A percentile compares a stretch with the other conserved stretches of the same genome.
phyloP scores from a whole-genome alignment of 2,329 filamentous ascomycete genomes.

The Penicillium rolfsii region DNA sequence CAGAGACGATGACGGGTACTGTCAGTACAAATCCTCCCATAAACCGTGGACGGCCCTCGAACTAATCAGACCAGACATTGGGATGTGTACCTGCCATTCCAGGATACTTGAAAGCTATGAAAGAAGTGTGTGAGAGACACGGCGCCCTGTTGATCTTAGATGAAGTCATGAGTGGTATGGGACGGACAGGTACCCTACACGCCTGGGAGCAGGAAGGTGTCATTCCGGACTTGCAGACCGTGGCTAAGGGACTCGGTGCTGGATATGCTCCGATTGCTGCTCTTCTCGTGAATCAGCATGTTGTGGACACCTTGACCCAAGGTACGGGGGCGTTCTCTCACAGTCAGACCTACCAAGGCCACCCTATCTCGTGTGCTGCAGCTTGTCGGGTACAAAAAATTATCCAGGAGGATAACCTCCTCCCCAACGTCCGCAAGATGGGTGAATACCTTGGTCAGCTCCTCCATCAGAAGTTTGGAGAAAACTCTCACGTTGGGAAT shows the following conservation, averaged over 20 bases:
- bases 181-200: constrained; percentile 57
- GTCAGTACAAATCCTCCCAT: constrained; percentile 32
- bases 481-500: constrained; percentile 55
- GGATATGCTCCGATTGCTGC: constrained; percentile 59
- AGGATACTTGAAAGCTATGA: constrained; percentile 61
- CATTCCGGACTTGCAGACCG: constrained; percentile 59
- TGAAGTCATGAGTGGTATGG: constrained; percentile 61
- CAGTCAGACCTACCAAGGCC: constrained; percentile 62
- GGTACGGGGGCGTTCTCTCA: constrained; percentile 55
- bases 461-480: constrained; percentile 48
- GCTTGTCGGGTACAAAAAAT: constrained; percentile 57
- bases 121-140: constrained; percentile 58
- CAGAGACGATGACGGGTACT: constrained; percentile 55
- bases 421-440: constrained; percentile 46
- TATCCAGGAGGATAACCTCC: constrained; percentile 53
- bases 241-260: constrained; percentile 61
- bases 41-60: neutral
- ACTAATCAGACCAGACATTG: constrained; percentile 36
- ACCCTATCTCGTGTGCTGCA: constrained; percentile 56
- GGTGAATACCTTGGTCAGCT: constrained; percentile 38
- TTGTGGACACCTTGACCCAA: constrained; percentile 51
- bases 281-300: constrained; percentile 52
- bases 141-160: constrained; percentile 55
- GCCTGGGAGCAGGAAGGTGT: constrained; percentile 60
- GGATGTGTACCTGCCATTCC: constrained; percentile 56